phyloP scores from a whole-genome alignment of 2,329 filamentous ascomycete genomes.

The Berkeleyomyces rouxiae region DNA sequence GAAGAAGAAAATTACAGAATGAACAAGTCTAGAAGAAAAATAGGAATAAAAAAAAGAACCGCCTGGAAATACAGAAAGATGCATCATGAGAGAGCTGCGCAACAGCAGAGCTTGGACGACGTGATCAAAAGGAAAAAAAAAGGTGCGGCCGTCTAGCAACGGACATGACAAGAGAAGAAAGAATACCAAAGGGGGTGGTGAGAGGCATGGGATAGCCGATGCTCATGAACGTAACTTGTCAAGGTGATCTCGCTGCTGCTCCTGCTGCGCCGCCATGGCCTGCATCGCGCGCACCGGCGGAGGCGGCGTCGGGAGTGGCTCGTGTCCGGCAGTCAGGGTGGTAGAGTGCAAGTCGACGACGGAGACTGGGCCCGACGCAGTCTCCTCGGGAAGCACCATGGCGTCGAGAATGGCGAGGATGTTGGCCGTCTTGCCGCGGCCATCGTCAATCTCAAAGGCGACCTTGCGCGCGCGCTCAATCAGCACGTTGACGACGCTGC shows the following conservation, averaged over 20 bases:
- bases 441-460: constrained; percentile 47
- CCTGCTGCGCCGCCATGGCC: constrained; percentile 4
- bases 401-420: constrained; percentile 53
- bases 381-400: constrained; percentile 27
- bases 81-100: not conserved
- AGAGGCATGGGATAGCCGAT: not conserved
- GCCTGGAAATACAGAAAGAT: not conserved
- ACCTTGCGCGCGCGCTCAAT: constrained; percentile 45
- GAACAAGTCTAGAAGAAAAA: not conserved
- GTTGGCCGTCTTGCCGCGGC: constrained; percentile 35
- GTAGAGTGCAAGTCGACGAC: not conserved
- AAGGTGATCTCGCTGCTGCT: constrained; percentile 2
- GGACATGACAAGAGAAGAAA: not conserved
- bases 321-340: not conserved
- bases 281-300: constrained; percentile 2
- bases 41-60: not conserved
- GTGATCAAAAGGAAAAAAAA: not conserved
- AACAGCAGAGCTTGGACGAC: not conserved
- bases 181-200: too few species aligned
- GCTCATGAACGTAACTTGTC: constrained; percentile 1
- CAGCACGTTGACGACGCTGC: constrained; percentile 46
- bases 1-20: not conserved
- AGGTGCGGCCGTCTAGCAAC: not conserved
- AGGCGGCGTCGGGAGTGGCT: not conserved
- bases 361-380: not conserved